phyloP scores from a whole-genome alignment of 1,284 basidiomycete genomes.

The Exobasidium cylindrosporum region DNA sequence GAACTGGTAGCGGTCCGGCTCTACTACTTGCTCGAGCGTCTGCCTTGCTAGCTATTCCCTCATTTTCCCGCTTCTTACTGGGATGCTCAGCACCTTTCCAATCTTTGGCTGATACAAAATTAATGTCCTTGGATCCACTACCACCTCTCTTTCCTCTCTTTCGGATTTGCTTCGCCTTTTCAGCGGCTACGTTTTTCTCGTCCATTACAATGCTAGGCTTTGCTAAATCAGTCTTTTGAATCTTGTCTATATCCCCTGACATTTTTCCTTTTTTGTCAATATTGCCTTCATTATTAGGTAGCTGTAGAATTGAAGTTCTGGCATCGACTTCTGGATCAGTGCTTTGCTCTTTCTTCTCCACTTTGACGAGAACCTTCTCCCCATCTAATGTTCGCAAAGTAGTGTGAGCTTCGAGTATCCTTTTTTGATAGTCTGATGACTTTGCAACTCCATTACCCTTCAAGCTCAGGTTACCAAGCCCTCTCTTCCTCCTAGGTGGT shows the following conservation, averaged over 20 bases:
- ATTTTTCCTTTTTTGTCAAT: background rate
- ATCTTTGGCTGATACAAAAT: no score
- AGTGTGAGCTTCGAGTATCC: conserved; percentile 16
- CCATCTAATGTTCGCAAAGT: conserved; percentile 5
- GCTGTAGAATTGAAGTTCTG: no score
- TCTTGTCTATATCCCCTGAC: background rate
- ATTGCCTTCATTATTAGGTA: background rate
- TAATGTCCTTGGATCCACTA: background rate
- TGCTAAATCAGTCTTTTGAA: background rate
- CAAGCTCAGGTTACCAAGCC: conserved; percentile 36
- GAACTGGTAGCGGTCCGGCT: background rate
- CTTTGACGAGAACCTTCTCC: background rate
- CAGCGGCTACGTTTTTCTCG: background rate
- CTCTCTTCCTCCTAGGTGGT: conserved; percentile 17
- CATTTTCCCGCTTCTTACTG: background rate
- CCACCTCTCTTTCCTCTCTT: background rate
- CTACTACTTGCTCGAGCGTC: background rate
- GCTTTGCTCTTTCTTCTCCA: background rate
- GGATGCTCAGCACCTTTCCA: no score
- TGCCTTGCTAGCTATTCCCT: background rate
- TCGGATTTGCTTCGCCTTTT: background rate
- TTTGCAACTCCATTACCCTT: conserved; percentile 37
- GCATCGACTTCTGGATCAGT: background rate
- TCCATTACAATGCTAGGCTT: background rate
- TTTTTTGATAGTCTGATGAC: conserved; percentile 26